phyloP scores from a whole-genome alignment of 805 yeast genomes.

The Monosporozyma siamensis region DNA sequence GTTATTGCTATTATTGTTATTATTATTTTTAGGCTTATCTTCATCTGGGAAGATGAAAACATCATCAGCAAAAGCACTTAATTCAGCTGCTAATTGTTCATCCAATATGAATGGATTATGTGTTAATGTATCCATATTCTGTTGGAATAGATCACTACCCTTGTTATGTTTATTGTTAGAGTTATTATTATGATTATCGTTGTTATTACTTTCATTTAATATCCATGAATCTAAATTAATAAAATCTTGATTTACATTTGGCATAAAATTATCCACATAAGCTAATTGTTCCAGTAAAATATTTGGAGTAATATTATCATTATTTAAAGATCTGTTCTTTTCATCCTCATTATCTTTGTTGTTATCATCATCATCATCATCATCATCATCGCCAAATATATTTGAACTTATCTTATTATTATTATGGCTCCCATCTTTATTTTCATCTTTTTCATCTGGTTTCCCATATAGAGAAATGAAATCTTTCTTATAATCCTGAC shows the following conservation, averaged over 20 bases:
- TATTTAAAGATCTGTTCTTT: no score
- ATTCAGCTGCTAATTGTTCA: slow-evolving; percentile 50
- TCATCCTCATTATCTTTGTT: neutral
- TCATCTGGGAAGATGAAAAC: slow-evolving; percentile 76
- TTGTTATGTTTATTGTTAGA: slow-evolving; percentile 1
- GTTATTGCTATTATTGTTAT: no score
- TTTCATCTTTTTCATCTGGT: no score
- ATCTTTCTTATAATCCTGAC: slow-evolving; percentile 8
- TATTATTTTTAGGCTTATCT: slow-evolving; percentile 32
- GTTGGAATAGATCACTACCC: slow-evolving; percentile 1
- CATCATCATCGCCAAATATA: slow-evolving; percentile 5
- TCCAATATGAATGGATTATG: slow-evolving; percentile 29
- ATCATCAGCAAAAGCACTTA: slow-evolving; percentile 78
- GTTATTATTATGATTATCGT: slow-evolving; percentile 25
- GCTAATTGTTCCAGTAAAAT: slow-evolving; percentile 64
- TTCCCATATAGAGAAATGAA: slow-evolving; percentile 21
- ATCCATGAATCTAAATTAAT: slow-evolving; percentile 26
- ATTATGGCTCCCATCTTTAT: neutral
- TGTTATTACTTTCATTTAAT: slow-evolving; percentile 29
- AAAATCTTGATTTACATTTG: slow-evolving; percentile 39
- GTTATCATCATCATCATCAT: slow-evolving; percentile 6
- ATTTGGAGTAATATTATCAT: slow-evolving; percentile 23
- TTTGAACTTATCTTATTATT: neutral
- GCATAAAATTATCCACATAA: slow-evolving; percentile 69
- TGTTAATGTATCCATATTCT: neutral